Conservation (phyloP, 306 rosid genomes). For the Castanea sativa region DNA sequence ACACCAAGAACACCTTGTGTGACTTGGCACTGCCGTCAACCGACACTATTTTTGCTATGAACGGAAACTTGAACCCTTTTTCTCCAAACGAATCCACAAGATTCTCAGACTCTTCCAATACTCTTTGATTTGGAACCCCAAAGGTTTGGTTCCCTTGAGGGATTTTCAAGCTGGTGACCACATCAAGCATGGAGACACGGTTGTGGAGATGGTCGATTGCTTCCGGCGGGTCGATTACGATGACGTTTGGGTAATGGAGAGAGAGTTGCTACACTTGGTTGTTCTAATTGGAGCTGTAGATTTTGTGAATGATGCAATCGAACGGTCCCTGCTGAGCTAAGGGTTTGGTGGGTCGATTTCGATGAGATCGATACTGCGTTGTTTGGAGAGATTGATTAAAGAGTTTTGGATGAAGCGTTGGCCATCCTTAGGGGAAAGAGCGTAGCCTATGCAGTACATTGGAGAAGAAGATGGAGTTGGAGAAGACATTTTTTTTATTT, state of each 20-base stretch:
- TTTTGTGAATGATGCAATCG: constrained; percentile 34
- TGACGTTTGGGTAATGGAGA: neutral
- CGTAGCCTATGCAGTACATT: constrained; percentile 26
- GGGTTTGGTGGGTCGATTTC: neutral
- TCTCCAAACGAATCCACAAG: neutral
- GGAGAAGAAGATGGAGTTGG: neutral
- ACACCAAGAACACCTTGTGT: constrained; percentile 49
- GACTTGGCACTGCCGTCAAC: constrained; percentile 33
- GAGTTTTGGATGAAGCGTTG: constrained; percentile 23
- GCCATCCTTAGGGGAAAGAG: neutral
- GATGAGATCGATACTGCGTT: constrained; percentile 22
- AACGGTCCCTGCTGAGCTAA: constrained; percentile 32
- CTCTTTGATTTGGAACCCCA: constrained; percentile 21
- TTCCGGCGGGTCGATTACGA: constrained; percentile 26
- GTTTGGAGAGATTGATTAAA: constrained; percentile 13
- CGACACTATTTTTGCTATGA: constrained; percentile 20
- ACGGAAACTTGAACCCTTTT: constrained; percentile 18
- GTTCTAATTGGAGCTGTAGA: constrained; percentile 22
- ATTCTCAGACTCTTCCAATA: neutral
- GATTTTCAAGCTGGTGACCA: constrained; percentile 1
- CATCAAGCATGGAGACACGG: constrained; percentile 38
- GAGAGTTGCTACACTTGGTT: constrained; percentile 1
- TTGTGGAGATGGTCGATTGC: constrained; percentile 29
- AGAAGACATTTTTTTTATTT: no score
- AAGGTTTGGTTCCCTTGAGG: neutral